Percentiles rank a stretch among this genome's conserved stretches.
These are phyloP conservation scores for Bothia castanella DNA, from an alignment of 1,284 basidiomycete species.

Conservation along the genomic window DNA sequence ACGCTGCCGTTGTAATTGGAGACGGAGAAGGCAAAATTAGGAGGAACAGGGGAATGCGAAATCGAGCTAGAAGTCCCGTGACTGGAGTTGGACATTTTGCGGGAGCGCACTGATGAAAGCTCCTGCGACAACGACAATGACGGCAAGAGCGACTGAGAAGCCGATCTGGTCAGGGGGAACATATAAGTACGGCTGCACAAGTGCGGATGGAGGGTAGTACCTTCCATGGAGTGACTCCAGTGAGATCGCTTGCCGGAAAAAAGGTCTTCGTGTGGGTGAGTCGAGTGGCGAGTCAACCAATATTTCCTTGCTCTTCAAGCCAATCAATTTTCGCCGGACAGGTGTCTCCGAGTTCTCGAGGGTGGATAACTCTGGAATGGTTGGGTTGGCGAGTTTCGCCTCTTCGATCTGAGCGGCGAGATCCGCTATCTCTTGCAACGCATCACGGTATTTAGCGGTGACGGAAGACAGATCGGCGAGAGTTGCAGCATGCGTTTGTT, in stretches of 20 bases:
- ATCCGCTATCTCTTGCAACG: conserved; percentile 85
- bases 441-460: conserved; percentile 80
- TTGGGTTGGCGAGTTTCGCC: conserved; percentile 56
- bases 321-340: conserved; percentile 49
- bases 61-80: conserved; percentile 59
- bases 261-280: conserved; percentile 57
- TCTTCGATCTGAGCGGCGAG: conserved; percentile 82
- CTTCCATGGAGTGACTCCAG: conserved; percentile 80
- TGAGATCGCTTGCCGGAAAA: conserved; percentile 83
- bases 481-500: conserved; percentile 74
- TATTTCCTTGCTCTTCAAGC: conserved; percentile 45
- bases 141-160: conserved; percentile 81
- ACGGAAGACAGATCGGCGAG: conserved; percentile 76
- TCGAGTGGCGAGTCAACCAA: conserved; percentile 45
- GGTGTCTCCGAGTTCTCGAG: conserved; percentile 47
- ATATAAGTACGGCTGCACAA: conserved; percentile 5
- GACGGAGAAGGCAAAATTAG: conserved; percentile 60
- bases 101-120: conserved; percentile 84
- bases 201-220: conserved; percentile 37
- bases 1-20: conserved; percentile 37
- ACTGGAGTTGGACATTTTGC: conserved; percentile 73
- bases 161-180: conserved; percentile 51
- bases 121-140: conserved; percentile 94
- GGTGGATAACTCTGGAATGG: conserved; percentile 45
- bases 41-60: conserved; percentile 51